A percentile compares a stretch with the other conserved stretches of the same genome.
These are phyloP conservation scores for Coemansia sp. DNA, from an alignment of 192 early-diverging fungal species.

Conservation along the genomic window DNA sequence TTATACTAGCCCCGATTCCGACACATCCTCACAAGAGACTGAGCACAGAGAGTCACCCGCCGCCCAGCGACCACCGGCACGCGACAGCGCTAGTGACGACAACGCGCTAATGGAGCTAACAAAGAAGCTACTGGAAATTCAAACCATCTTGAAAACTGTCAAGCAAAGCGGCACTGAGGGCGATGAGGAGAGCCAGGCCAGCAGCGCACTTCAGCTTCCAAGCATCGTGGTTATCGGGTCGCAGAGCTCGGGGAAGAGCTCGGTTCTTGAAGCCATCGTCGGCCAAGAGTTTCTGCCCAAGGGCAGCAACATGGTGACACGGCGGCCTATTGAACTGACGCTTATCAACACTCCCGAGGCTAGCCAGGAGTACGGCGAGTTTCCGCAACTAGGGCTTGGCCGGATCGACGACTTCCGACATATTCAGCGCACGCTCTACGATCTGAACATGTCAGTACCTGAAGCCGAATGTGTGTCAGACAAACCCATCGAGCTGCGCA, in stretches of 20 bases:
- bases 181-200: conserved; percentile 29
- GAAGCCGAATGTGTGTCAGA: conserved; percentile 87
- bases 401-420: conserved; percentile 86
- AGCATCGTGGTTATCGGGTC: conserved; percentile 85
- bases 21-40: not conserved
- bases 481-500: conserved; percentile 78
- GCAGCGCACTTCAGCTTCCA: conserved; percentile 76
- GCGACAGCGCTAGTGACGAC: conserved; percentile 20
- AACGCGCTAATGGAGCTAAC: conserved; percentile 64
- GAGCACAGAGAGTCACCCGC: not conserved
- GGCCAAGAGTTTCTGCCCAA: conserved; percentile 84
- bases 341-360: conserved; percentile 76
- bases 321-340: conserved; percentile 80
- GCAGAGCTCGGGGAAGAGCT: conserved; percentile 84
- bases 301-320: conserved; percentile 81
- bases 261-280: conserved; percentile 83
- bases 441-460: conserved; percentile 92
- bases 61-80: not conserved
- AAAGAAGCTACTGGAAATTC: conserved; percentile 91
- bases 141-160: conserved; percentile 88
- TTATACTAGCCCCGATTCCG: conserved; percentile 41
- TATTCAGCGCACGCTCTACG: conserved; percentile 89
- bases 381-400: conserved; percentile 78
- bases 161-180: conserved; percentile 22
- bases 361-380: conserved; percentile 79